Evolutionary conservation across 73 alveolate species (phyloP).

Genomic region (Uronychia setigera): DNA sequence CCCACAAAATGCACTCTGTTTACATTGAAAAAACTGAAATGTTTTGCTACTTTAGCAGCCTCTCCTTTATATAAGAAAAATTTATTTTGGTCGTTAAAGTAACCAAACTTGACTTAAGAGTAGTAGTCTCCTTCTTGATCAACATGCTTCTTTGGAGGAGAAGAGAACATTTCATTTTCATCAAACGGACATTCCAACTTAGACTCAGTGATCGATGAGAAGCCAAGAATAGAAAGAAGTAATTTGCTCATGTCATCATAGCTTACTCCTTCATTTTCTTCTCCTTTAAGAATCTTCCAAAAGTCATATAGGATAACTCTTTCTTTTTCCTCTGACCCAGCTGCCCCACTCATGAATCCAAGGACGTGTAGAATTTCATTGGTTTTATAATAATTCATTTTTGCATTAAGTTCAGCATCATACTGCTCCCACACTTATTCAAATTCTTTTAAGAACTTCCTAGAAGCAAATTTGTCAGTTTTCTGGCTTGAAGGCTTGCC

Average conservation of each 20-base stretch:
- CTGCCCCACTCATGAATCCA: constrained; percentile 46
- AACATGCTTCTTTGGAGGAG: background rate
- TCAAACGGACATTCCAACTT: constrained; percentile 18
- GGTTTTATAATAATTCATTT: constrained; percentile 37
- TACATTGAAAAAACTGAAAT: constrained; percentile 44
- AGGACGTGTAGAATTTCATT: constrained; percentile 39
- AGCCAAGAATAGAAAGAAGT: constrained; percentile 47
- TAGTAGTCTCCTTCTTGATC: background rate
- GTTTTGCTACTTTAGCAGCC: constrained; percentile 21
- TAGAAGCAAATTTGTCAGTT: background rate
- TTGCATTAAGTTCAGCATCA: constrained; percentile 10
- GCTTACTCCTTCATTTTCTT: constrained; percentile 47
- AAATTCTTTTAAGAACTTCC: constrained; percentile 3
- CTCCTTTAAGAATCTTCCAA: constrained; percentile 65
- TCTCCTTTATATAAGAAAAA: constrained; percentile 21
- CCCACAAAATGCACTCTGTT: constrained; percentile 42
- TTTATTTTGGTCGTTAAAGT: constrained; percentile 8
- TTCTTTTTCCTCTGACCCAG: constrained; percentile 54
- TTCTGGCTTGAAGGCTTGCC: background rate
- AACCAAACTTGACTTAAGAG: constrained; percentile 12
- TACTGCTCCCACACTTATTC: constrained; percentile 24
- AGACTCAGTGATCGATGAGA: constrained; percentile 27
- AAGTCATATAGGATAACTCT: constrained; percentile 43
- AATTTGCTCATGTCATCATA: constrained; percentile 42
- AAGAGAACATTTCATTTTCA: constrained; percentile 4